phyloP scores from a whole-genome alignment of 495 filamentous ascomycete species.

The Eremomyces bilateralis region DNA sequence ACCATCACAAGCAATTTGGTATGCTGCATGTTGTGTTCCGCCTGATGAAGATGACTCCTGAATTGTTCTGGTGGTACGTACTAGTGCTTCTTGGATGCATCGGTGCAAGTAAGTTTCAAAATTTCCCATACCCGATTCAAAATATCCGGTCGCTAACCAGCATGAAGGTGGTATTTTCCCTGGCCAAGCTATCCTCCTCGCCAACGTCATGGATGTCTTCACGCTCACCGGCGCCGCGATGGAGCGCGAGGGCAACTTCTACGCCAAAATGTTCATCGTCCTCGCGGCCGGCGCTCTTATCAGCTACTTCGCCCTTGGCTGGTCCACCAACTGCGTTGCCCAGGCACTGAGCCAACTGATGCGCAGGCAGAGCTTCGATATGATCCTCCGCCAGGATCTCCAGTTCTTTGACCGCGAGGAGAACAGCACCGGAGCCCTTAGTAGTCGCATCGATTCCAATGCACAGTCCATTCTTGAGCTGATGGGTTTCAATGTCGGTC shows the following conservation, averaged over 20 bases:
- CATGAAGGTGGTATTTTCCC: neutral
- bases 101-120: too few species aligned
- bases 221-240: neutral
- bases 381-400: neutral
- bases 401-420: neutral
- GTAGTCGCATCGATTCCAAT: neutral
- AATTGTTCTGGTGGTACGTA: too few species aligned
- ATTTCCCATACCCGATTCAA: too few species aligned
- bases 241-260: neutral
- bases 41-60: too few species aligned
- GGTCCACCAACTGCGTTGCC: neutral
- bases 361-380: neutral
- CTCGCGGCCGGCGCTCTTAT: constrained; percentile 18
- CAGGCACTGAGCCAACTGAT: neutral
- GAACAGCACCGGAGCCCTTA: neutral
- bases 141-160: neutral
- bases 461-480: neutral
- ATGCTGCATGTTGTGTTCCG: too few species aligned
- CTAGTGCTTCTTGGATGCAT: too few species aligned
- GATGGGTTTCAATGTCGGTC: neutral
- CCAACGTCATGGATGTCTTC: neutral
- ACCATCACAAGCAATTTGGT: too few species aligned
- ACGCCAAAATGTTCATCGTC: neutral
- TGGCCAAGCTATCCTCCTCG: neutral
- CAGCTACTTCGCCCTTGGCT: neutral